A percentile compares a stretch with the other conserved stretches of the same genome.
phyloP scores from a whole-genome alignment of 1,284 basidiomycete genomes.

The Vanrija pseudolonga region DNA sequence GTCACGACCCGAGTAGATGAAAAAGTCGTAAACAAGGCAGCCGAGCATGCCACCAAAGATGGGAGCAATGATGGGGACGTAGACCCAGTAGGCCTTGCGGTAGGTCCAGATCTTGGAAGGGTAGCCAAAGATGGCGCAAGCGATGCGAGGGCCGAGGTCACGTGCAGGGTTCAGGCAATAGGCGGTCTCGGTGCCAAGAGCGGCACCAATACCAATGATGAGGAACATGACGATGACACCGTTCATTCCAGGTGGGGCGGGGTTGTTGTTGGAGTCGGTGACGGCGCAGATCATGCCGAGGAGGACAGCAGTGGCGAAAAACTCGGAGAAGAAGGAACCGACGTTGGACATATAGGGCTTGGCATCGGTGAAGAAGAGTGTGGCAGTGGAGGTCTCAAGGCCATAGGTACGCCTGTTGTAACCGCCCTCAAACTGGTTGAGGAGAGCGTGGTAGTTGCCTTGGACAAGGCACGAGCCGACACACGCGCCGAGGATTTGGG shows the following conservation, averaged over 20 bases:
- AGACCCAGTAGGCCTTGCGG: constrained; percentile 26
- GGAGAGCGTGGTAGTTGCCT: constrained; percentile 16
- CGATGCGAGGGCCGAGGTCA: constrained; percentile 37
- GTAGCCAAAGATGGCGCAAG: constrained; percentile 28
- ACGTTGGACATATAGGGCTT: constrained; percentile 10
- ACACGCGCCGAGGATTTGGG: constrained; percentile 33
- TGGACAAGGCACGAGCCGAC: constrained; percentile 29
- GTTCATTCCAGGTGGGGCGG: constrained; percentile 7
- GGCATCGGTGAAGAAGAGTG: constrained; percentile 8
- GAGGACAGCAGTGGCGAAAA: constrained; percentile 12
- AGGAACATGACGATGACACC: constrained; percentile 6
- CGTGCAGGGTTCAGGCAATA: constrained; percentile 34
- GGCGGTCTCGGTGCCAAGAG: constrained; percentile 13
- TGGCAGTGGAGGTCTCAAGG: constrained; percentile 5
- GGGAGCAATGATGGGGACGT: constrained; percentile 4
- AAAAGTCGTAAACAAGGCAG: constrained; percentile 10
- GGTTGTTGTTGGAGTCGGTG: constrained; percentile 10
- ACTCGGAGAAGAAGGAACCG: constrained; percentile 10
- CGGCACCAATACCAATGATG: constrained; percentile 12
- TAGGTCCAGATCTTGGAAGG: constrained; percentile 24
- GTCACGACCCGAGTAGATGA: constrained; percentile 6
- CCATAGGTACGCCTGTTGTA: constrained; percentile 7
- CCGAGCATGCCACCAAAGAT: constrained; percentile 5
- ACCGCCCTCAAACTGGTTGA: constrained; percentile 14
- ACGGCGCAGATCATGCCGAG: constrained; percentile 6